These are phyloP conservation scores for Raddia guianensis DNA, from an alignment of 176 grass and related monocot species.

Conservation along the genomic window DNA sequence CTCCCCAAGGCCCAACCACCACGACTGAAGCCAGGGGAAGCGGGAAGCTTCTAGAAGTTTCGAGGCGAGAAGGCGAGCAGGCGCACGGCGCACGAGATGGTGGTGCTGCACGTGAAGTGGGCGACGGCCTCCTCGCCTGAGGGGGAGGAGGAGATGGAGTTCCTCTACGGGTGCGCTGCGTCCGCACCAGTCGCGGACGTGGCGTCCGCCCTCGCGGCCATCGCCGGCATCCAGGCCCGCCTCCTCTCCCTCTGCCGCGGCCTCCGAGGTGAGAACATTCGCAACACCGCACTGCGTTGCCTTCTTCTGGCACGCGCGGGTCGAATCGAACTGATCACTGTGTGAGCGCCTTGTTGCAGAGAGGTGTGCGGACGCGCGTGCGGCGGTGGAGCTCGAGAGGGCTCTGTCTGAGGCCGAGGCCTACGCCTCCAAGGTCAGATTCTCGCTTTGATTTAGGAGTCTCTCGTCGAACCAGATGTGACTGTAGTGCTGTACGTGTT, in stretches of 20 bases:
- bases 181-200: constrained; percentile 42
- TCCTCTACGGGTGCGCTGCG: constrained; percentile 54
- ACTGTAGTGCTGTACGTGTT: background rate
- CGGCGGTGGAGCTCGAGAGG: constrained; percentile 42
- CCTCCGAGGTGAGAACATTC: constrained; percentile 8
- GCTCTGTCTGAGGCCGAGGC: constrained; percentile 58
- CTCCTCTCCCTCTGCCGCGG: constrained; percentile 44
- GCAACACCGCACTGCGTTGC: too few relatives aligned
- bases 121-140: background rate
- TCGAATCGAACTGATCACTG: constrained; percentile 15
- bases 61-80: background rate
- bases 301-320: background rate
- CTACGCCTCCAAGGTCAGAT: constrained; percentile 56
- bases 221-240: constrained; percentile 40
- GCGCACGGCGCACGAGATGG: constrained; percentile 5
- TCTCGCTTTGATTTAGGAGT: background rate
- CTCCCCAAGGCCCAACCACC: too few relatives aligned
- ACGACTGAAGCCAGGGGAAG: background rate
- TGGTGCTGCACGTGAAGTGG: constrained; percentile 48
- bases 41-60: constrained; percentile 14
- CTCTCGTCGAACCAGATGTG: background rate
- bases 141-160: constrained; percentile 32
- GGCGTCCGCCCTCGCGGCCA: constrained; percentile 39
- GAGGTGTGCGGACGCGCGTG: constrained; percentile 21
- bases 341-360: background rate